Evolutionary conservation across 179 eudicot species (phyloP).

Genomic region (Amaranthus tricolor): DNA sequence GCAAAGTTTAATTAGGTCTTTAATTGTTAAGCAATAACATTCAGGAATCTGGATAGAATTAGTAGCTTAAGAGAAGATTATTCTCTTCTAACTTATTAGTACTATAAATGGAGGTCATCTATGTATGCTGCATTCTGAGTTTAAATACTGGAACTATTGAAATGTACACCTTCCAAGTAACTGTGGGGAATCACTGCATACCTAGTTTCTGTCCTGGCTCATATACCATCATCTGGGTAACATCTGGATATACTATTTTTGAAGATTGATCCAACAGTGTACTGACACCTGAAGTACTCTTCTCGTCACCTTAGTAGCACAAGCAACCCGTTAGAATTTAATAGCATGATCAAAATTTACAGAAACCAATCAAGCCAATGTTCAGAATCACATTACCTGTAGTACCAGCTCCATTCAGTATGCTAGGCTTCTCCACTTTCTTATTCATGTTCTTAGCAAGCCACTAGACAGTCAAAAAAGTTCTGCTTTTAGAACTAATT

Average conservation of each 20-base stretch:
- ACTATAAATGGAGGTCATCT: no score
- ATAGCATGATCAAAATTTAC: background rate
- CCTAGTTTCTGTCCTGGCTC: constrained; percentile 81
- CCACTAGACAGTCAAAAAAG: constrained; percentile 52
- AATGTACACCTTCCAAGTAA: background rate
- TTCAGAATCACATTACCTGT: constrained; percentile 37
- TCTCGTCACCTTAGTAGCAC: constrained; percentile 44
- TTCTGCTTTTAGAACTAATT: constrained; percentile 3
- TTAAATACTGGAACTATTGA: no score
- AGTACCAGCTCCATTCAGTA: constrained; percentile 49
- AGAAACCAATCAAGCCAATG: constrained; percentile 13
- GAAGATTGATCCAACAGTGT: constrained; percentile 38
- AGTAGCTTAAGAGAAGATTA: no score
- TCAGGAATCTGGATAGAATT: no score
- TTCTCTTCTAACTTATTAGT: no score
- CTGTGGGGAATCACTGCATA: constrained; percentile 23
- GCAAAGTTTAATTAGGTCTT: no score
- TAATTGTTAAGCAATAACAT: no score
- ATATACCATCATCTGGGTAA: constrained; percentile 68
- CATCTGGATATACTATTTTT: constrained; percentile 71
- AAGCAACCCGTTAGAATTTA: constrained; percentile 1
- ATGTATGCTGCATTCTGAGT: no score
- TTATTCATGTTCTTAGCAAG: constrained; percentile 65
- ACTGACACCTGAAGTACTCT: constrained; percentile 44
- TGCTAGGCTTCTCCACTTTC: constrained; percentile 58